phyloP scores from a whole-genome alignment of 495 filamentous ascomycete genomes.

The Jackrogersella minutella region DNA sequence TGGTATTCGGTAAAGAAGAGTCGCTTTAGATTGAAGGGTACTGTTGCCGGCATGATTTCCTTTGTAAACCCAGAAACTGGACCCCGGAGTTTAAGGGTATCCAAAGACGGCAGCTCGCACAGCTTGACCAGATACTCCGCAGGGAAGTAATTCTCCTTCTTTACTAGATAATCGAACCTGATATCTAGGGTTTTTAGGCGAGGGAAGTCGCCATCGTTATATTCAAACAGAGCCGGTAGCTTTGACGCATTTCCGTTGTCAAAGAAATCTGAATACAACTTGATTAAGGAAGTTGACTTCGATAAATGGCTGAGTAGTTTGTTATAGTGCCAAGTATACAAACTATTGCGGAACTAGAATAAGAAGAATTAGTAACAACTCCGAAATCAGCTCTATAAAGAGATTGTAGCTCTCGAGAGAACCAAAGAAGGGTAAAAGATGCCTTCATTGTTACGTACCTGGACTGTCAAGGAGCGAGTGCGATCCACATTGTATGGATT shows the following conservation, averaged over 20 bases:
- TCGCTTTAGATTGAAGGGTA: neutral
- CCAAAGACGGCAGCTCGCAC: constrained; percentile 17
- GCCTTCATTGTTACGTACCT: too few species aligned
- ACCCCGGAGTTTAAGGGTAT: neutral
- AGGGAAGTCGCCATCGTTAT: constrained; percentile 5
- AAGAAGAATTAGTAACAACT: too few species aligned
- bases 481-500: constrained; percentile 13
- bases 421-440: too few species aligned
- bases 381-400: too few species aligned
- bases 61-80: neutral
- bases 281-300: constrained; percentile 11
- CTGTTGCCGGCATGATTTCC: neutral
- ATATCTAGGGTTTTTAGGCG: neutral
- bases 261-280: neutral
- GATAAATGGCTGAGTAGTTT: constrained; percentile 8
- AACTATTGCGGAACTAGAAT: neutral
- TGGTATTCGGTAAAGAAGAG: neutral
- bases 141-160: constrained; percentile 2
- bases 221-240: constrained; percentile 7
- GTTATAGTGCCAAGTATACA: neutral
- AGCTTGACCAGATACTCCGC: constrained; percentile 1
- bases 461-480: neutral
- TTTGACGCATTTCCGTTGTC: neutral
- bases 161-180: neutral
- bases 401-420: too few species aligned